Conservation (phyloP, 306 rosid species). For the Oemleria cerasiformis region DNA sequence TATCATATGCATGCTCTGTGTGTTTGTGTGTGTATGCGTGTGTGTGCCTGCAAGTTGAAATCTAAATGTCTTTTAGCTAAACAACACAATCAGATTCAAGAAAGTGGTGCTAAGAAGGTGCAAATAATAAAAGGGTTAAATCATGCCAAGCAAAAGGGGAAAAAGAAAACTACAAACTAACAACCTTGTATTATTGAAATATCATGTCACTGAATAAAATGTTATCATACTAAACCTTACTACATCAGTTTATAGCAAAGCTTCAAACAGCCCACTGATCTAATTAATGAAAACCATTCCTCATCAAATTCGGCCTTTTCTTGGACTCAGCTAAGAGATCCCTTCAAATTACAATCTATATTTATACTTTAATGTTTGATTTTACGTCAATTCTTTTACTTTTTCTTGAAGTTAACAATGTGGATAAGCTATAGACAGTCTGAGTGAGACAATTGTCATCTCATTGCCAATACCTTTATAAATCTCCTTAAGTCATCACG, state of each 20-base stretch:
- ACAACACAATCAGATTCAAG: neutral
- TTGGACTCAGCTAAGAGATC: neutral
- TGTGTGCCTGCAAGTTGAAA: neutral
- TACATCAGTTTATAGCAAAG: neutral
- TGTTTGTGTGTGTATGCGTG: neutral
- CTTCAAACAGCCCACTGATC: neutral
- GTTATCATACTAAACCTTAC: neutral
- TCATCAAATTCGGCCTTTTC: neutral
- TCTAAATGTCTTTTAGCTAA: conserved; percentile 1
- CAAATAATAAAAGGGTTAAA: neutral
- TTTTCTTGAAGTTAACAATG: neutral
- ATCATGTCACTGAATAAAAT: neutral
- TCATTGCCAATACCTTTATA: conserved; percentile 61
- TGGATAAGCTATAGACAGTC: neutral
- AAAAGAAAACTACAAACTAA: neutral
- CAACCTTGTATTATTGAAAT: neutral
- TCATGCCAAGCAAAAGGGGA: neutral
- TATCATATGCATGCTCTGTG: neutral
- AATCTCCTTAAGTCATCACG: conserved; percentile 91
- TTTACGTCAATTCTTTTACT: neutral
- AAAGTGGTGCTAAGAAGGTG: neutral
- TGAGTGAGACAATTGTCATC: conserved; percentile 3
- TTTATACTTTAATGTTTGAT: neutral
- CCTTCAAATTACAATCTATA: neutral
- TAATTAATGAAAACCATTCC: neutral